Conservation (phyloP, 2,329 filamentous ascomycete genomes). For the Macrophomina pseudophaseolina region DNA sequence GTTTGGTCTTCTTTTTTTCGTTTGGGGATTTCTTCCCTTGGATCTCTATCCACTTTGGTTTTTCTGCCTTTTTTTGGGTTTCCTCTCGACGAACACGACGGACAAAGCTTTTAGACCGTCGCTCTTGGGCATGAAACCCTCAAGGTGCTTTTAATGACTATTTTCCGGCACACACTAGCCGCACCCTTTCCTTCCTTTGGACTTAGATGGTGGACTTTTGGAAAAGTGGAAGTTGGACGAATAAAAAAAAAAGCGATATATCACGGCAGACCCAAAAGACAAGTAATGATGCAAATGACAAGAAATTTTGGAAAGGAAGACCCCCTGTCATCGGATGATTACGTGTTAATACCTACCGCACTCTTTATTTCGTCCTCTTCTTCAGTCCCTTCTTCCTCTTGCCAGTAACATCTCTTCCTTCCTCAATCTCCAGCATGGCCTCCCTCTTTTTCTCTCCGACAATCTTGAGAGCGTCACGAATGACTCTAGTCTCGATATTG, state of each 20-base stretch:
- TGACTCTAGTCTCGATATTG: constrained; percentile 87
- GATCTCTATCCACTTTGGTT: too few relatives aligned
- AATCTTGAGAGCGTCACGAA: constrained; percentile 82
- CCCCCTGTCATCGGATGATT: neutral
- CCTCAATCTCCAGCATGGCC: constrained; percentile 87
- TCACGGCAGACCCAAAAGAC: neutral
- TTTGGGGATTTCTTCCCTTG: too few relatives aligned
- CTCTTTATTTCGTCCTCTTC: constrained; percentile 25
- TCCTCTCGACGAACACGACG: too few relatives aligned
- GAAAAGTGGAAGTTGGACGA: neutral
- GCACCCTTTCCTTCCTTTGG: neutral
- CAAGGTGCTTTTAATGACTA: too few relatives aligned
- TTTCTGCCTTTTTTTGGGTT: too few relatives aligned
- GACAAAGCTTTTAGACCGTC: too few relatives aligned
- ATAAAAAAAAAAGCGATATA: neutral
- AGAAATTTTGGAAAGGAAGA: neutral
- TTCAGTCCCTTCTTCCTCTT: constrained; percentile 62
- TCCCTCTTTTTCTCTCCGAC: constrained; percentile 97
- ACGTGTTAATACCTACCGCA: neutral
- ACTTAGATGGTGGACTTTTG: neutral
- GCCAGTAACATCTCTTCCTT: constrained; percentile 89
- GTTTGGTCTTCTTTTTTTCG: too few relatives aligned
- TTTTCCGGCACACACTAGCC: too few relatives aligned
- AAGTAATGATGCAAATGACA: neutral
- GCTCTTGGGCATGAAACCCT: too few relatives aligned